These are phyloP conservation scores for Penicillium parvum DNA, from an alignment of 495 filamentous ascomycete genomes.

Conservation along the genomic window DNA sequence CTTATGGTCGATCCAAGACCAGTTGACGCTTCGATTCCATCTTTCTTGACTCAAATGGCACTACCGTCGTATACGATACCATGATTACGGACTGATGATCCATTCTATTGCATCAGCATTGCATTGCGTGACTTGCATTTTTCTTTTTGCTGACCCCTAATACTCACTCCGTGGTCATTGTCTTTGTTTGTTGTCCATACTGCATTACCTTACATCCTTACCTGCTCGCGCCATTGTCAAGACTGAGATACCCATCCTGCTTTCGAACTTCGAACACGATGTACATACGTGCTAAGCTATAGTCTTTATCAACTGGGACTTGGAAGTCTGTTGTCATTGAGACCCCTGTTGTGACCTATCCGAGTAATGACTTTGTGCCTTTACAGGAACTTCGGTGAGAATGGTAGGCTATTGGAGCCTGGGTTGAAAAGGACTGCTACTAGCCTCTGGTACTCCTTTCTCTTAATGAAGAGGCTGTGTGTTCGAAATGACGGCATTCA, in stretches of 20 bases:
- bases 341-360: too few relatives aligned
- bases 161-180: background rate
- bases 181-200: background rate
- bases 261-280: conserved; percentile 2
- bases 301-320: too few relatives aligned
- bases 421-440: too few relatives aligned
- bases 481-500: too few relatives aligned
- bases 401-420: too few relatives aligned
- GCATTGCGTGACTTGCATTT: conserved; percentile 11
- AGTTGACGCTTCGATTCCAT: conserved; percentile 1
- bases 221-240: conserved; percentile 3
- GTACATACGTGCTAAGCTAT: background rate
- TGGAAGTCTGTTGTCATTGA: too few relatives aligned
- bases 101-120: conserved; percentile 10
- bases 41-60: background rate
- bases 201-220: conserved; percentile 1
- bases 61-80: background rate
- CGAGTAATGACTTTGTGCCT: too few relatives aligned
- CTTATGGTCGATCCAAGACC: conserved; percentile 18
- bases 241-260: conserved; percentile 14
- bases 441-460: too few relatives aligned
- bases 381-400: too few relatives aligned
- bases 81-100: conserved; percentile 6
- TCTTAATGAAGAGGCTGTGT: too few relatives aligned
- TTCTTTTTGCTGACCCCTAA: background rate